phyloP scores from a whole-genome alignment of 495 filamentous ascomycete genomes.

The Aspergillus asperescens region DNA sequence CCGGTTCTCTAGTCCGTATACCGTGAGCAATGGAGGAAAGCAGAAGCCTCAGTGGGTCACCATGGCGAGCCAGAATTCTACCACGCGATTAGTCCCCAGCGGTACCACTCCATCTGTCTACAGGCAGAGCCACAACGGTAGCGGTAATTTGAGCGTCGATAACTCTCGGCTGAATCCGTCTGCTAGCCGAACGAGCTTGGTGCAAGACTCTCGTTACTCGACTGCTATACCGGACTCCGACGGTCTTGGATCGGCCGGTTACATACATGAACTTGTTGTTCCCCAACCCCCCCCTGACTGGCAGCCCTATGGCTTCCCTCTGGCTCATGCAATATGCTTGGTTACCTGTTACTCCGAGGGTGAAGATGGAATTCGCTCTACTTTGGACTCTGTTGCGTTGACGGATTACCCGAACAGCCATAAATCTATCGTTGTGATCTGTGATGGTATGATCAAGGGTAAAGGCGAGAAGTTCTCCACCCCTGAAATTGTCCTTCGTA shows the following conservation, averaged over 20 bases:
- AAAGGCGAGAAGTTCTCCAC: constrained; percentile 83
- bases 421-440: constrained; percentile 92
- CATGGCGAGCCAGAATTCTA: constrained; percentile 90
- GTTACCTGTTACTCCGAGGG: constrained; percentile 98
- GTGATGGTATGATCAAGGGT: constrained; percentile 97
- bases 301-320: constrained; percentile 90
- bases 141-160: constrained; percentile 50
- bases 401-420: constrained; percentile 99
- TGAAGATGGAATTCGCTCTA: constrained; percentile 85
- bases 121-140: constrained; percentile 63
- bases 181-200: constrained; percentile 51
- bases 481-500: constrained; percentile 81
- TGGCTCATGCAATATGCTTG: constrained; percentile 88
- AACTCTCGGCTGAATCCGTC: constrained; percentile 32
- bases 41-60: constrained; percentile 67
- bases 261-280: constrained; percentile 92
- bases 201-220: constrained; percentile 46
- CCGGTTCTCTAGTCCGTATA: constrained; percentile 91
- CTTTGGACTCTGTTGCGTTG: constrained; percentile 91
- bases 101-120: constrained; percentile 56
- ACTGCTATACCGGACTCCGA: constrained; percentile 60
- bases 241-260: constrained; percentile 78
- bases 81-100: constrained; percentile 64
- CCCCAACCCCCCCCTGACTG: constrained; percentile 97
- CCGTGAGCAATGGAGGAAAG: constrained; percentile 52